A percentile compares a stretch with the other conserved stretches of the same genome.
Conservation (phyloP, 495 filamentous ascomycete genomes). For the Hyaloscypha finlandica region DNA sequence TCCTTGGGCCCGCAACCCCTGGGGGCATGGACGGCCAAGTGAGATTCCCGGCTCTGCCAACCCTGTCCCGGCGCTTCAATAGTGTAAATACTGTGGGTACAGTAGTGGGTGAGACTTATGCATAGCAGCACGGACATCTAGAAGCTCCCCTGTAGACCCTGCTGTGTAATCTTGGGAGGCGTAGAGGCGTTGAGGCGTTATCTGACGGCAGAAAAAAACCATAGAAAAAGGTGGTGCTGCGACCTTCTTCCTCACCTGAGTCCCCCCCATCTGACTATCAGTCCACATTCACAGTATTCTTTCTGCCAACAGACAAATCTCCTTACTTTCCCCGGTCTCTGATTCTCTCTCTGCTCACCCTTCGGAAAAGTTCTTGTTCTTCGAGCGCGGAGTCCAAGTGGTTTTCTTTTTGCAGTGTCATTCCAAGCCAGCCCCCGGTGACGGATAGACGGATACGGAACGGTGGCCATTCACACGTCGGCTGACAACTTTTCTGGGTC, state of each 20-base stretch:
- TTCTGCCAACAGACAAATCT: not conserved
- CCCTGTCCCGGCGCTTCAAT: conserved; percentile 24
- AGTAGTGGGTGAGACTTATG: conserved; percentile 10
- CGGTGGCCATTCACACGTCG: conserved; percentile 1
- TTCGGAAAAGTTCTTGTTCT: conserved; percentile 5
- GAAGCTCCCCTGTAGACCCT: conserved; percentile 1
- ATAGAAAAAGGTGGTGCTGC: conserved; percentile 3
- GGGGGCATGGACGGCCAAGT: conserved; percentile 3
- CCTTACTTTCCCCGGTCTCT: not conserved
- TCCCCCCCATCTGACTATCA: not conserved
- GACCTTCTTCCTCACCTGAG: not conserved
- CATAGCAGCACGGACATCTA: conserved; percentile 3
- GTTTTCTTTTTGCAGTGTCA: conserved; percentile 10
- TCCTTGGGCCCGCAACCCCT: conserved; percentile 6
- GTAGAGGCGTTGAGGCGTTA: conserved; percentile 6
- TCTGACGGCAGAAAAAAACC: not conserved
- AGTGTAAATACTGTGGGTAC: conserved; percentile 8
- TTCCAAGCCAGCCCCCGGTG: conserved; percentile 10
- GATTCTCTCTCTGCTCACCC: not conserved
- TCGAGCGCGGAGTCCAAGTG: not conserved
- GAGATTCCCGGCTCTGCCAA: conserved; percentile 21
- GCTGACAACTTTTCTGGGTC: conserved; percentile 10
- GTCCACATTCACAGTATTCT: not conserved
- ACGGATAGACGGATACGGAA: conserved; percentile 13
- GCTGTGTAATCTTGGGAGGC: conserved; percentile 7